These are phyloP conservation scores for Russula lepida DNA, from an alignment of 768 basidiomycete species.

Conservation along the genomic window DNA sequence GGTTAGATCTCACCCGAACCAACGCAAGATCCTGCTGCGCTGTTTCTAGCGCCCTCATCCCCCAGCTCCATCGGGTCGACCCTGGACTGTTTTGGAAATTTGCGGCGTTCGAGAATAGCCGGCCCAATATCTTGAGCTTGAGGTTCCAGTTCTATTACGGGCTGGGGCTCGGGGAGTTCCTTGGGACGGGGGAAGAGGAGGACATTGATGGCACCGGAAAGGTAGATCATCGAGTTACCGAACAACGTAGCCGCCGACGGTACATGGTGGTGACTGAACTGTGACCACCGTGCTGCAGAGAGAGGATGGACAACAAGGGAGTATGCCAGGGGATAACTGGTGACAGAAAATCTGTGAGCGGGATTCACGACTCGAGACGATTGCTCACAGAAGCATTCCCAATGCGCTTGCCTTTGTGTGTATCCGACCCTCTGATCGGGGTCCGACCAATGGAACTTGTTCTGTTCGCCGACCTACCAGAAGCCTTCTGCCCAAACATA, in stretches of 20 bases:
- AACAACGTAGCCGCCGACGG: conserved; percentile 30
- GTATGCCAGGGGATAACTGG: conserved; percentile 33
- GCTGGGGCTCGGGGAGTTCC: not conserved
- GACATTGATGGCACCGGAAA: conserved; percentile 36
- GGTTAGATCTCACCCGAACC: not conserved
- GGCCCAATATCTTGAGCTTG: not conserved
- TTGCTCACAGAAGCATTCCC: conserved; percentile 26
- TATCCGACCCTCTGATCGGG: conserved; percentile 1
- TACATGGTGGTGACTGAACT: conserved; percentile 23
- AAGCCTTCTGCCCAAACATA: conserved; percentile 33
- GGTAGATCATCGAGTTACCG: conserved; percentile 28
- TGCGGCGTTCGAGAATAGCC: not conserved
- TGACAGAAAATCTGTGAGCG: not conserved
- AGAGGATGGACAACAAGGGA: conserved; percentile 33
- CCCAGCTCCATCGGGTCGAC: conserved; percentile 18
- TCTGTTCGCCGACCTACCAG: conserved; percentile 26
- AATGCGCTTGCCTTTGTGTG: conserved; percentile 4
- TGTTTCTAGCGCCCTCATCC: not conserved
- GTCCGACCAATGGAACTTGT: conserved; percentile 26
- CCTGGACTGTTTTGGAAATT: not conserved
- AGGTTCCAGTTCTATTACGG: not conserved
- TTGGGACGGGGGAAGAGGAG: conserved; percentile 25
- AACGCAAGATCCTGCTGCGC: not conserved
- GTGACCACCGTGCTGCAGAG: conserved; percentile 34
- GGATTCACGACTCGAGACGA: not conserved